Evolutionary conservation across 495 filamentous ascomycete species (phyloP).

Genomic region (Astrothelium subdiscretum): DNA sequence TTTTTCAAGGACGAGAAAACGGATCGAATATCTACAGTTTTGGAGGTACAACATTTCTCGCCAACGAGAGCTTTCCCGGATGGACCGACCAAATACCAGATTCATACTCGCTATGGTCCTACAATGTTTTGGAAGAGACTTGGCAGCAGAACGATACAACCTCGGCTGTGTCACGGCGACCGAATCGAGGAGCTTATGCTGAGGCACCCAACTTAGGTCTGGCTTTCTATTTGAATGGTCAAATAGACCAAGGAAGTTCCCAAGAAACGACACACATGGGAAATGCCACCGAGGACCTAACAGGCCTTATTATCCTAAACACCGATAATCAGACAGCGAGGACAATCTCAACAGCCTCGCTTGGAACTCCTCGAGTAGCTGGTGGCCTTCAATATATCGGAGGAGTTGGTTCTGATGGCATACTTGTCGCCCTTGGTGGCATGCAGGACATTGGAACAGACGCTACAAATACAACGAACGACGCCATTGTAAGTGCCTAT

Average conservation of each 20-base stretch:
- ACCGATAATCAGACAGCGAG: neutral
- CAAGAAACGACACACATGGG: neutral
- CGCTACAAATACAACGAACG: neutral
- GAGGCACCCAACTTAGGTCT: neutral
- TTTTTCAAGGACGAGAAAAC: neutral
- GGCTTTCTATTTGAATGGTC: neutral
- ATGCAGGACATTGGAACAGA: neutral
- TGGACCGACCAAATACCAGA: neutral
- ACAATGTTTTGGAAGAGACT: neutral
- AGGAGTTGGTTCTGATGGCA: neutral
- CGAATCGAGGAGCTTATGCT: neutral
- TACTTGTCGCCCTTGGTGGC: neutral
- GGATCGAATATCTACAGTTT: neutral
- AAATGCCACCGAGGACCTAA: neutral
- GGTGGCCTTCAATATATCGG: neutral
- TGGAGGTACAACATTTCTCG: neutral
- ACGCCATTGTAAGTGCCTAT: neutral
- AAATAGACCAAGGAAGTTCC: neutral
- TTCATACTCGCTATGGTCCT: neutral
- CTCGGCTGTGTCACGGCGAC: neutral
- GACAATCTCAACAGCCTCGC: neutral
- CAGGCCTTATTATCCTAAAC: neutral
- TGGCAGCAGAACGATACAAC: neutral
- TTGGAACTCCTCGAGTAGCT: neutral
- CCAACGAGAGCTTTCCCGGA: neutral